These are phyloP conservation scores for Aspergillus sclerotialis DNA, from an alignment of 2,329 filamentous ascomycete species.

Conservation along the genomic window DNA sequence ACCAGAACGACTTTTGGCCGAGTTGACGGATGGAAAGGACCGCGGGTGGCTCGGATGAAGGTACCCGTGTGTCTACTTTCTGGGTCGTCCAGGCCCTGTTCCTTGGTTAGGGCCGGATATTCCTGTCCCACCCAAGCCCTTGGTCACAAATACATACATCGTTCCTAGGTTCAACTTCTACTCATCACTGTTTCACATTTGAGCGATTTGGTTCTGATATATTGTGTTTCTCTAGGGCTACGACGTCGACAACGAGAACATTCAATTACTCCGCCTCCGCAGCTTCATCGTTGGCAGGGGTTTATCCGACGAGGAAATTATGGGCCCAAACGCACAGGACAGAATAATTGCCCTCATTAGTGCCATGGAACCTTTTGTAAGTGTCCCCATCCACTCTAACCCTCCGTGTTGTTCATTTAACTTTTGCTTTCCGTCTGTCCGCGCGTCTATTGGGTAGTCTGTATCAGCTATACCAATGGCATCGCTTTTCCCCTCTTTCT, in stretches of 20 bases:
- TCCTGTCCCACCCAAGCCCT: constrained; percentile 10
- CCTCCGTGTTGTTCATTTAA: constrained; percentile 14
- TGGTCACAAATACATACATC: neutral
- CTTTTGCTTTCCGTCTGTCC: constrained; percentile 13
- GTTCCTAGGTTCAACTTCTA: neutral
- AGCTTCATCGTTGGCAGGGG: constrained; percentile 69
- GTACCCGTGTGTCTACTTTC: neutral
- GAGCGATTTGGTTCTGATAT: constrained; percentile 15
- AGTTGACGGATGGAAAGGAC: neutral
- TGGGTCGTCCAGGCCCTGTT: neutral
- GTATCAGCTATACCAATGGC: constrained; percentile 13
- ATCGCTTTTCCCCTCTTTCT: constrained; percentile 6
- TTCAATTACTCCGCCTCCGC: constrained; percentile 70
- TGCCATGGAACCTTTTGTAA: constrained; percentile 72
- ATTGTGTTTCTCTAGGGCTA: constrained; percentile 55
- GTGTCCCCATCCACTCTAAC: constrained; percentile 29
- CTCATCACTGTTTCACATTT: too few relatives aligned
- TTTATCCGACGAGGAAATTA: constrained; percentile 59
- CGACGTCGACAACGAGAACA: constrained; percentile 65
- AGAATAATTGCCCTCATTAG: constrained; percentile 59
- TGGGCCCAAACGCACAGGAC: constrained; percentile 55
- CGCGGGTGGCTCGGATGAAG: neutral
- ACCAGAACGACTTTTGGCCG: too few relatives aligned
- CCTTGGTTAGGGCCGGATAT: constrained; percentile 3
- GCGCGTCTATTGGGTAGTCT: constrained; percentile 15